A percentile compares a stretch with the other conserved stretches of the same genome.
phyloP scores from a whole-genome alignment of 1,139 yeast genomes.

The Lodderomyces metapsilosis region DNA sequence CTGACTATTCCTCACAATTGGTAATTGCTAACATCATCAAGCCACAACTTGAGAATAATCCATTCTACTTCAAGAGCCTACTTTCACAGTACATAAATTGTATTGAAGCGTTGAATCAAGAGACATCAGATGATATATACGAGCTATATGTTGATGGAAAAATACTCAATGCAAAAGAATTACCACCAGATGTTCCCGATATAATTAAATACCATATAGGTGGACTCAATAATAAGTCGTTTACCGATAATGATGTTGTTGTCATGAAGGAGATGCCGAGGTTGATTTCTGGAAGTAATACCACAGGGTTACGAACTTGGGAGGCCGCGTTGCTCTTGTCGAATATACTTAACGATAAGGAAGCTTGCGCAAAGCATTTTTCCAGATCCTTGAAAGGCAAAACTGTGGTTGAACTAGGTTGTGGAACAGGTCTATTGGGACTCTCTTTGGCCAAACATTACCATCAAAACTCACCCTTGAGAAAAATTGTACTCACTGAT shows the following conservation, averaged over 20 bases:
- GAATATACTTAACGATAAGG: constrained; percentile 34
- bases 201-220: constrained; percentile 44
- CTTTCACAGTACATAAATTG: constrained; percentile 38
- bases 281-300: constrained; percentile 67
- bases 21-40: constrained; percentile 13
- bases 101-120: constrained; percentile 29
- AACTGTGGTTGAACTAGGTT: constrained; percentile 69
- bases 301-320: constrained; percentile 93
- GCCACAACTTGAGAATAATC: constrained; percentile 32
- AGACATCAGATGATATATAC: constrained; percentile 48
- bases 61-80: constrained; percentile 49
- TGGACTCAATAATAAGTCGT: constrained; percentile 16
- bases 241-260: constrained; percentile 7
- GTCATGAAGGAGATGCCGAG: constrained; percentile 52
- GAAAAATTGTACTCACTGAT: constrained; percentile 61
- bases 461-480: constrained; percentile 14
- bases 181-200: constrained; percentile 48
- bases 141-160: constrained; percentile 42
- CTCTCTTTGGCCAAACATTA: constrained; percentile 44
- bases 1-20: constrained; percentile 12
- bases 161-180: constrained; percentile 38
- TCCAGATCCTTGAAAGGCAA: constrained; percentile 16
- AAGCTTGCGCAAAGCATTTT: neutral
- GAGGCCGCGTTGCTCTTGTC: constrained; percentile 81
- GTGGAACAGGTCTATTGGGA: constrained; percentile 90